These are phyloP conservation scores for Dionaea muscipula DNA, from an alignment of 179 eudicot genomes.

Conservation along the genomic window DNA sequence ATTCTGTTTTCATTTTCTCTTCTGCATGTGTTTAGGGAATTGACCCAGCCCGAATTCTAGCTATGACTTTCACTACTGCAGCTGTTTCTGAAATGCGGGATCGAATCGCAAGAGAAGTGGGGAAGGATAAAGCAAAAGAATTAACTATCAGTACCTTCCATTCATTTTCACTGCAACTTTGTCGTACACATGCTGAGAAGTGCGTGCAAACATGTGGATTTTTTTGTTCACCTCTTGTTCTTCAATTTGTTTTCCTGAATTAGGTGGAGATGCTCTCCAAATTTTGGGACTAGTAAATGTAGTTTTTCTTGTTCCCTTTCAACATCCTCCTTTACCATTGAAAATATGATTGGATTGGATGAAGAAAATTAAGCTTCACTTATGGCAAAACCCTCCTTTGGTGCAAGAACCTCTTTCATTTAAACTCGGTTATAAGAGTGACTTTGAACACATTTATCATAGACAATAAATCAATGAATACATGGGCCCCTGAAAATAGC, in stretches of 20 bases:
- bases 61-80: slow-evolving; percentile 96
- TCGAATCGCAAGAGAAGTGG: slow-evolving; percentile 67
- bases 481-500: too few relatives aligned
- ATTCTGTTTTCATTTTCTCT: background rate
- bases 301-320: too few relatives aligned
- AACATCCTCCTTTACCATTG: background rate
- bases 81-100: slow-evolving; percentile 97
- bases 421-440: too few relatives aligned
- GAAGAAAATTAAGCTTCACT: background rate
- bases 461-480: too few relatives aligned
- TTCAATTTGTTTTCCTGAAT: background rate
- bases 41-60: slow-evolving; percentile 70
- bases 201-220: slow-evolving; percentile 19
- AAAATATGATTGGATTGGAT: background rate
- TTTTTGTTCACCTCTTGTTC: background rate
- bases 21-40: slow-evolving; percentile 41
- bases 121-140: slow-evolving; percentile 71
- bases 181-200: slow-evolving; percentile 91
- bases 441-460: too few relatives aligned
- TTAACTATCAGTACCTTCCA: slow-evolving; percentile 86
- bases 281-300: too few relatives aligned
- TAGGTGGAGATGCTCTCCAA: background rate
- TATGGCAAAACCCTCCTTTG: too few relatives aligned
- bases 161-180: slow-evolving; percentile 81
- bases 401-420: too few relatives aligned